Percentiles rank a stretch among this genome's conserved stretches.
These are phyloP conservation scores for Syzygium aromaticum DNA, from an alignment of 345 rosid species.

Conservation along the genomic window DNA sequence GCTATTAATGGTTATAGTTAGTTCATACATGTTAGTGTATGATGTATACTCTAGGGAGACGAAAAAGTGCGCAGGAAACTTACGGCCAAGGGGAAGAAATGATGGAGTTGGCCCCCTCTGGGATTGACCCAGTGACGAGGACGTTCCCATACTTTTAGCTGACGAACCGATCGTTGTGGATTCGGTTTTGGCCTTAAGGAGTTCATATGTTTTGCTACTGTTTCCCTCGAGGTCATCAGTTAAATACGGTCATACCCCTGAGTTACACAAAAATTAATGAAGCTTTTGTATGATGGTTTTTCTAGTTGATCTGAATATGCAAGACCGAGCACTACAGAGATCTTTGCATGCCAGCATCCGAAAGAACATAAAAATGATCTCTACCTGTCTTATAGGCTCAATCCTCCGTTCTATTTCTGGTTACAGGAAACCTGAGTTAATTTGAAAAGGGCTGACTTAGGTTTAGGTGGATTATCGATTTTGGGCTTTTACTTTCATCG, in stretches of 20 bases:
- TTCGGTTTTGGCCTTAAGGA: neutral
- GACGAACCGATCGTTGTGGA: neutral
- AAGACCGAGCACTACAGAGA: neutral
- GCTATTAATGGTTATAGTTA: too few relatives aligned
- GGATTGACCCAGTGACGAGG: too few relatives aligned
- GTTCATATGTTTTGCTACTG: neutral
- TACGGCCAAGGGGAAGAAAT: neutral
- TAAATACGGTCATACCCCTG: fast-evolving
- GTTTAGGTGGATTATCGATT: neutral
- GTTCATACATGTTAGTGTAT: too few relatives aligned
- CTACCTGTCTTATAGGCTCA: neutral
- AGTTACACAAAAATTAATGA: too few relatives aligned
- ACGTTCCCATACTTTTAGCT: too few relatives aligned
- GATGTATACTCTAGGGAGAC: too few relatives aligned
- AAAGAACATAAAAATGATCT: neutral
- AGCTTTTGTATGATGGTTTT: neutral
- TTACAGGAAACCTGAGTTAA: too few relatives aligned
- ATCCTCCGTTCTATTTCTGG: neutral
- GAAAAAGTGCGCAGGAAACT: neutral
- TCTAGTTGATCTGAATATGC: neutral
- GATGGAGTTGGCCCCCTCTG: too few relatives aligned
- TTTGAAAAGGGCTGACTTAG: neutral
- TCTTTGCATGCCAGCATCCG: neutral
- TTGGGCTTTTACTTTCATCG: neutral
- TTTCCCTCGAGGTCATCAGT: neutral